Conservation (phyloP, 441 rosid genomes). For the Gossypium schwendimanii region DNA sequence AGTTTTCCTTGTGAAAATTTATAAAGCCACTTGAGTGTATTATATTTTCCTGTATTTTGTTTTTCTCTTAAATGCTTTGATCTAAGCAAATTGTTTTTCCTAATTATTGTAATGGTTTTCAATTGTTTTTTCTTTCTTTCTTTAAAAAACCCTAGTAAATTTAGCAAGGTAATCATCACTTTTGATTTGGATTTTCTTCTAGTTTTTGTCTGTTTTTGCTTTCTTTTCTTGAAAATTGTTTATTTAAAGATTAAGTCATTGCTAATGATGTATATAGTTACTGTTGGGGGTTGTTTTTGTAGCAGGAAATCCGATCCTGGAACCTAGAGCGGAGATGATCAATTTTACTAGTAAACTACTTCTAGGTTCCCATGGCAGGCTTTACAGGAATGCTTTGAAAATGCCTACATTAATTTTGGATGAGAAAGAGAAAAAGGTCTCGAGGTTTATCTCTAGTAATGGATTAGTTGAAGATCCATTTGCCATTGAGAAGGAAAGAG, state of each 20-base stretch:
- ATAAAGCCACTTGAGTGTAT: neutral
- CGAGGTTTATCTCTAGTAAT: conserved; percentile 67
- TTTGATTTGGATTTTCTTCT: neutral
- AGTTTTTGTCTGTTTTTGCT: neutral
- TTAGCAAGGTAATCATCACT: neutral
- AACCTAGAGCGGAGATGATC: conserved; percentile 42
- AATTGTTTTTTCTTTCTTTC: neutral
- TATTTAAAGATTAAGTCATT: neutral
- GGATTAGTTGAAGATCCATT: conserved; percentile 92
- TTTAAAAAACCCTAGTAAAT: neutral
- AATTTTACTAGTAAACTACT: conserved; percentile 75
- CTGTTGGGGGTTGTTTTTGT: conserved; percentile 18
- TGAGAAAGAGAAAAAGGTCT: conserved; percentile 56
- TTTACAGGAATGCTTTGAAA: conserved; percentile 52
- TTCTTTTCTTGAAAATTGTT: conserved; percentile 31
- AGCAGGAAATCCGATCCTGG: conserved; percentile 54
- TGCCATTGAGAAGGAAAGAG: conserved; percentile 82
- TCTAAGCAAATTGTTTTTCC: neutral
- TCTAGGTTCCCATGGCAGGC: conserved; percentile 39
- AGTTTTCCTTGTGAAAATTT: neutral
- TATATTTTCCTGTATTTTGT: neutral
- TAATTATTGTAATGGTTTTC: neutral
- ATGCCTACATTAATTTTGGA: conserved; percentile 92
- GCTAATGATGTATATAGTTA: neutral
- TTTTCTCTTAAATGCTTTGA: neutral